Evolutionary conservation across 176 grass and related monocot genomes (phyloP), one percentile per base, ranked within the genome.

Genomic region (Zizania latifolia): DNA sequence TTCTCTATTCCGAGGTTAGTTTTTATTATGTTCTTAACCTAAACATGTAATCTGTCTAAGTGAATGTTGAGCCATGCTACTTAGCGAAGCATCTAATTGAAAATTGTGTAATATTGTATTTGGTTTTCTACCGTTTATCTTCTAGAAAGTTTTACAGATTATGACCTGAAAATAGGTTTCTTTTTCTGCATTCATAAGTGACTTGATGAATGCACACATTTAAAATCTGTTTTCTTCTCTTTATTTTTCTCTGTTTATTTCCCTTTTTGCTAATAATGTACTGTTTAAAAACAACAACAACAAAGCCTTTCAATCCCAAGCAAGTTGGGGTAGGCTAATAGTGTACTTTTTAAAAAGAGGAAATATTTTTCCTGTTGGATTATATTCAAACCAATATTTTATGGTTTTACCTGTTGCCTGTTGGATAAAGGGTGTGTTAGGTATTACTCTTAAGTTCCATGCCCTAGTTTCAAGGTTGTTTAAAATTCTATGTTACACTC

Each of bases 1-100:
- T 99, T 75, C 86, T 99, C 55, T 99, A 94, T 82, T 94, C 91
- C 11, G 95, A 99, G 91, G 95, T 99, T 53, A 89, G 82, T 90
- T 84, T 29, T 32, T 58, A 63, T 67, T 35, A 2, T 67, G 58
- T 71, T 72, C 39, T 77, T 66, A 34, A 78, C 57, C 22, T 72
- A 73, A 85, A 30, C 45, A 44, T 81, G 41, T 56, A 5, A 41
- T 17, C 12, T 62, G 17, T 82, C 39, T 68, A 22, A 75, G 41
- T 81, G 41, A 41, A n/a, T 62, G 34, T 58, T 3, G 67, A 69
- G 40, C 31, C 16, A 76, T 61, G 37, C 29, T 14, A 21, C 62
- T 67, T 3, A 28, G 35, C 68, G 53, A 30, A 68, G 17, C 45
- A 34, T 3, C 29, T 34, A 6, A 65, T 55, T 68, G 50, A 57